phyloP scores from a whole-genome alignment of 2,329 filamentous ascomycete species.

The Grosmannia huntii region DNA sequence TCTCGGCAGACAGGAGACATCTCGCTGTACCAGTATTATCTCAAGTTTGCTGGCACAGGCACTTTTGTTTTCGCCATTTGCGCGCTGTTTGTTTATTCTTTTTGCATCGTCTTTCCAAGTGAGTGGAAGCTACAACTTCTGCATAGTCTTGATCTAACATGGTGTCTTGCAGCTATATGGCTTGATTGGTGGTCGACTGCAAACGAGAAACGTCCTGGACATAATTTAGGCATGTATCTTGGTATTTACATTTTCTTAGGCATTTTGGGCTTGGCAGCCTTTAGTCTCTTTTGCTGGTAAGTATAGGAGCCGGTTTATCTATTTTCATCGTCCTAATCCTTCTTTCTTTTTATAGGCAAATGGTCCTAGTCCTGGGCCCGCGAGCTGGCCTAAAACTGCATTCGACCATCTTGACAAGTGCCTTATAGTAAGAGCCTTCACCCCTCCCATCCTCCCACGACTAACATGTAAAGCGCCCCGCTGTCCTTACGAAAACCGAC shows the following conservation, averaged over 20 bases:
- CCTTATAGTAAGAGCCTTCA: background rate
- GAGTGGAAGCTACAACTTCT: background rate
- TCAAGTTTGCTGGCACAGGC: background rate
- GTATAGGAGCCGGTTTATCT: background rate
- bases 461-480: conserved; percentile 1
- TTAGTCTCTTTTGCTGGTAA: background rate
- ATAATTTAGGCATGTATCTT: conserved; percentile 4
- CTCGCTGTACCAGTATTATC: conserved; percentile 1
- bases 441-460: background rate
- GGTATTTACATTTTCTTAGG: conserved; percentile 2
- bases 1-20: background rate
- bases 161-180: conserved; percentile 10
- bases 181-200: conserved; percentile 15
- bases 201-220: background rate
- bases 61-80: background rate
- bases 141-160: background rate
- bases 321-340: background rate
- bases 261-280: background rate
- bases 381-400: conserved; percentile 1
- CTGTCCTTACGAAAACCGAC: conserved; percentile 19
- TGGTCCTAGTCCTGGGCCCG: conserved; percentile 1
- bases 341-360: background rate
- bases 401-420: background rate
- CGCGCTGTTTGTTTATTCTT: conserved; percentile 13
- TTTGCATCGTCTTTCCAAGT: conserved; percentile 16